These are phyloP conservation scores for Cryptosporidium bovis DNA, from an alignment of 169 alveolate genomes.

Conservation along the genomic window DNA sequence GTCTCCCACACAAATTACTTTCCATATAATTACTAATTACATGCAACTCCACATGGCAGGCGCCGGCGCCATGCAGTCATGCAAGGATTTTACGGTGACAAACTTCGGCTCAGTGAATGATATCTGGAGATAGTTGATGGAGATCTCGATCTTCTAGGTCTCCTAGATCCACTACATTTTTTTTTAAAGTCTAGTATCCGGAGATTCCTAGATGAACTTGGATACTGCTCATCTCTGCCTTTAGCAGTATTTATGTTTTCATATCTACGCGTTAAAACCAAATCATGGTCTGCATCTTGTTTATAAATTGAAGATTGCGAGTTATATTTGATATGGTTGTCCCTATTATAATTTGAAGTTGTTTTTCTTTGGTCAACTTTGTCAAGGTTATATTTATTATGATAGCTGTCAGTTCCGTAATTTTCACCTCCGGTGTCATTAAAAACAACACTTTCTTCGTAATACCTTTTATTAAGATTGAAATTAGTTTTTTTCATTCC, in stretches of 20 bases:
- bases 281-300: background rate
- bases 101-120: constrained; percentile 69
- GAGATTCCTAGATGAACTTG: constrained; percentile 61
- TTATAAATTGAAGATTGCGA: too few species aligned
- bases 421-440: too few species aligned
- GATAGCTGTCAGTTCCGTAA: too few species aligned
- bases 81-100: constrained; percentile 10
- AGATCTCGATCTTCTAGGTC: constrained; percentile 52
- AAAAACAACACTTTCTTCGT: too few species aligned
- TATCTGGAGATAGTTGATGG: constrained; percentile 74
- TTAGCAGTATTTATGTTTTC: constrained; percentile 23
- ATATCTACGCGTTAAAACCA: background rate
- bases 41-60: constrained; percentile 59
- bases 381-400: too few species aligned
- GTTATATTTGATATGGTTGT: too few species aligned
- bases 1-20: constrained; percentile 28
- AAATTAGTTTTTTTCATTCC: background rate
- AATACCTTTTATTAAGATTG: too few species aligned
- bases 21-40: constrained; percentile 11
- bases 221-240: constrained; percentile 12
- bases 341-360: too few species aligned
- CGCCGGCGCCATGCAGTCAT: constrained; percentile 49
- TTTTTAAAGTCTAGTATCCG: constrained; percentile 13
- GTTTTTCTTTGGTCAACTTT: too few species aligned
- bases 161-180: background rate